These are phyloP conservation scores for Backusella circina DNA, from an alignment of 192 early-diverging fungal genomes.

Conservation along the genomic window DNA sequence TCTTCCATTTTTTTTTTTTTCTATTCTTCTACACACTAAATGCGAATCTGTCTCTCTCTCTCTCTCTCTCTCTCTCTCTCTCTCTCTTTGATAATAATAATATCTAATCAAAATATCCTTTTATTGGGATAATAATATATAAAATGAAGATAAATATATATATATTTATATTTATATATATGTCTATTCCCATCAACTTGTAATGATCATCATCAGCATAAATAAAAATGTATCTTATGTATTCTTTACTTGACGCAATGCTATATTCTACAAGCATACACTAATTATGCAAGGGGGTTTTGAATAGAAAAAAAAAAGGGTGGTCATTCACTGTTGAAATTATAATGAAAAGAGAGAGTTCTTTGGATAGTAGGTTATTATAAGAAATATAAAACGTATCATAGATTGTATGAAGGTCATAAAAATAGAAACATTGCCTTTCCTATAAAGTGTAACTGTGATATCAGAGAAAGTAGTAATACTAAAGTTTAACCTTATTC, in stretches of 20 bases:
- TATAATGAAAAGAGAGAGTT: no score
- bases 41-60: neutral
- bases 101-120: neutral
- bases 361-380: no score
- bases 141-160: no score
- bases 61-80: no score
- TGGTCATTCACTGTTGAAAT: no score
- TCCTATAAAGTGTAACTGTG: neutral
- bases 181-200: neutral
- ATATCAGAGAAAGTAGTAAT: no score
- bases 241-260: neutral
- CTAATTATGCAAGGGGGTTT: neutral
- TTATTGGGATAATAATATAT: neutral
- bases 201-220: neutral
- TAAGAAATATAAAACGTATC: no score
- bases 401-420: no score
- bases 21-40: neutral
- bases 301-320: no score
- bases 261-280: neutral
- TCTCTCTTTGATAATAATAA: neutral
- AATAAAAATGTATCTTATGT: neutral
- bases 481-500: neutral
- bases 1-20: neutral
- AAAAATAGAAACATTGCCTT: neutral
- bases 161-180: neutral